phyloP scores from a whole-genome alignment of 1,284 basidiomycete genomes.

The Microbotryum scabiosae region DNA sequence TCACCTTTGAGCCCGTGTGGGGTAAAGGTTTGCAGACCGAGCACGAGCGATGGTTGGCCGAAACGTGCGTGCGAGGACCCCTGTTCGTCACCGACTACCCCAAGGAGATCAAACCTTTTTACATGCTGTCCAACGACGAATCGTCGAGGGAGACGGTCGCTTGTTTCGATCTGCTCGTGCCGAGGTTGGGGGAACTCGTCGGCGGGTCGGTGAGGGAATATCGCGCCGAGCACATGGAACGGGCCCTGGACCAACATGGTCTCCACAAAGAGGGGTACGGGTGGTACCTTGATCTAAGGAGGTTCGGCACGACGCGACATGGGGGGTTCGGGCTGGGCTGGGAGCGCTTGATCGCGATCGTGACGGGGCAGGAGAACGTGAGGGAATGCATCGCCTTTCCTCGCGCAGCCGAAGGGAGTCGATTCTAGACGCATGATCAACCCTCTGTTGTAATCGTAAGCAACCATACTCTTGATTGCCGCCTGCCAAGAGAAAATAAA shows the following conservation, averaged over 20 bases:
- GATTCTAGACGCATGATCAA: conserved; percentile 18
- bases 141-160: conserved; percentile 57
- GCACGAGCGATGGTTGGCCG: conserved; percentile 83
- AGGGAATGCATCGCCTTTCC: conserved; percentile 85
- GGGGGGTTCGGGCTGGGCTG: conserved; percentile 91
- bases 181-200: conserved; percentile 76
- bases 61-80: conserved; percentile 55
- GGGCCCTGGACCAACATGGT: conserved; percentile 49
- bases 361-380: conserved; percentile 73
- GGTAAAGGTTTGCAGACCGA: conserved; percentile 70
- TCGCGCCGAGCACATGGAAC: conserved; percentile 52
- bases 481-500: too few relatives aligned
- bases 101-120: conserved; percentile 75
- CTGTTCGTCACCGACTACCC: conserved; percentile 92
- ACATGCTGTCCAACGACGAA: conserved; percentile 66
- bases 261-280: conserved; percentile 54
- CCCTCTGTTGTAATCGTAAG: too few relatives aligned
- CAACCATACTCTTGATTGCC: too few relatives aligned
- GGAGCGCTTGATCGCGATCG: conserved; percentile 74
- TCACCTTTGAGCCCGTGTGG: conserved; percentile 53
- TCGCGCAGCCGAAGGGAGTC: conserved; percentile 59
- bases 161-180: conserved; percentile 91
- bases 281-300: conserved; percentile 79
- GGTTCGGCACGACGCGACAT: conserved; percentile 71
- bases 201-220: conserved; percentile 90